Conservation (phyloP, 2,329 filamentous ascomycete genomes). For the Parafenestella ontariensis region DNA sequence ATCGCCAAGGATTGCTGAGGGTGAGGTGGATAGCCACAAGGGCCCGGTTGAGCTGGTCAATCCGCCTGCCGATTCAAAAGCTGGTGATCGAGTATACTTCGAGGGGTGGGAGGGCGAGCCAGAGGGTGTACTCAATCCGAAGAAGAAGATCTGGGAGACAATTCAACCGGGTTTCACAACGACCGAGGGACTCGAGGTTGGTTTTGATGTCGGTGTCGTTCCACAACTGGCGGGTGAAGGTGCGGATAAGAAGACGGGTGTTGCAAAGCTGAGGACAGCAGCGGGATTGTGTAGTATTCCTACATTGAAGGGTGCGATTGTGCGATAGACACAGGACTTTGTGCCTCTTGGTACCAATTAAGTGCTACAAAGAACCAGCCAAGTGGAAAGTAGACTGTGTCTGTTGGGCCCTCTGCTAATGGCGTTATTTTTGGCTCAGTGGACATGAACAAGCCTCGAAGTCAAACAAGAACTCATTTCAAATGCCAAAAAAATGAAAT, state of each 20-base stretch:
- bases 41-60: slow-evolving; percentile 90
- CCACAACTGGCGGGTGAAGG: slow-evolving; percentile 77
- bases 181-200: slow-evolving; percentile 79
- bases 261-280: slow-evolving; percentile 74
- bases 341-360: background rate
- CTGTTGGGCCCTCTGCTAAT: no score
- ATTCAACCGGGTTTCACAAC: slow-evolving; percentile 97
- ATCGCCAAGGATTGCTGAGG: slow-evolving; percentile 81
- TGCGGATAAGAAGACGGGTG: slow-evolving; percentile 60
- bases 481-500: background rate
- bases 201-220: slow-evolving; percentile 80
- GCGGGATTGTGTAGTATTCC: slow-evolving; percentile 85
- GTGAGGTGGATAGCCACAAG: slow-evolving; percentile 78
- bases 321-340: slow-evolving; percentile 66
- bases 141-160: slow-evolving; percentile 99
- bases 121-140: slow-evolving; percentile 92
- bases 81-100: slow-evolving; percentile 89
- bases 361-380: background rate
- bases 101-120: slow-evolving; percentile 94
- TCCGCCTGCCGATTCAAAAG: slow-evolving; percentile 78
- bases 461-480: background rate
- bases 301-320: slow-evolving; percentile 78
- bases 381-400: background rate
- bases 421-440: no score
- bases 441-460: background rate